Evolutionary conservation across 108 stramenopile species (phyloP), one percentile per base, ranked within the genome.

Genomic region (Schizochytrium sp.): DNA sequence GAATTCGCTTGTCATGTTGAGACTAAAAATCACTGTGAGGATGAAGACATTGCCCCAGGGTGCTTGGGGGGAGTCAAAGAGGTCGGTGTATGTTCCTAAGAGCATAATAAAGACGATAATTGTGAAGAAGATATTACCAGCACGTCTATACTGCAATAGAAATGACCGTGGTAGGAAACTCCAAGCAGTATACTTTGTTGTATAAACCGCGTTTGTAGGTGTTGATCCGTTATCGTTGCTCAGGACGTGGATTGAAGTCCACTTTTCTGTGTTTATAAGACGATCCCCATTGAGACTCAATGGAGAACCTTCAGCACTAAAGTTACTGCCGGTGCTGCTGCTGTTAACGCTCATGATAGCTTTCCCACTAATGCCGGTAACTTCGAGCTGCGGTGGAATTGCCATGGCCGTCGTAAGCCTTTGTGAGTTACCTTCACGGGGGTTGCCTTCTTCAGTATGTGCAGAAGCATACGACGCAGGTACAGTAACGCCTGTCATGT

Each of bases 81-180:
- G 88, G 46, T 46, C 38, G 41, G 93, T 42, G 92, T 97, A 97
- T n/a, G 92, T 93, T 38, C 99, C 99, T 3, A 98, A 40, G 57
- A 96, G 91, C 99, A 99, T 99, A 87, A 99, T 93, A 56, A 94
- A 53, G 13, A 96, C 96, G 19, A 99, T 96, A 72, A 96, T 91
- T 13, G 98, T 89, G 93, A 99, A 99, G 90, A 98, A 99, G 88
- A 98, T 87, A 91, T 99, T 99, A 28, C 97, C 99, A 40, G 93
- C 45, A 2, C 89, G 61, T 3, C 89, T 72, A 53, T 73, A 89
- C 56, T 83, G 76, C 12, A 83, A 53, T 2, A 55, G 50, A 40
- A 83, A 83, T 1, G 76, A 83, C 5, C 53, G 10, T 38, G 76
- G 76, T 2, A 83, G 3, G 2, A 83, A 83, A 12, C 50, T 38